These are phyloP conservation scores for Alopecurus myosuroides DNA, from an alignment of 176 grass and related monocot genomes.

Conservation along the genomic window DNA sequence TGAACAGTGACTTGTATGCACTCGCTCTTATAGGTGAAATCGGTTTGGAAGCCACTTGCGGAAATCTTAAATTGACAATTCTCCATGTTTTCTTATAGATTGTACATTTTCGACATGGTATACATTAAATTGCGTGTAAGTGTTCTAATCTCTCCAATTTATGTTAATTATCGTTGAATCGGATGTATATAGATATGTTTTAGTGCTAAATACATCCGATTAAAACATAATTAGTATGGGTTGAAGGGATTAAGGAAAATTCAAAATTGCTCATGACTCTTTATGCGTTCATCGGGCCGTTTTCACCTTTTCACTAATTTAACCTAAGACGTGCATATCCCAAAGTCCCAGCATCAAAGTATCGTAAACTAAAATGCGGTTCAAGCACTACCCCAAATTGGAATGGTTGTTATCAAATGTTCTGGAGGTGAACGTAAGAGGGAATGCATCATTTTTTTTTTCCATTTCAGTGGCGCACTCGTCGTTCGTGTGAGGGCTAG, in stretches of 20 bases:
- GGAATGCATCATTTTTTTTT: not conserved
- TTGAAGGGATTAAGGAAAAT: no score
- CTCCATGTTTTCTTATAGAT: not conserved
- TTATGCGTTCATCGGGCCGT: no score
- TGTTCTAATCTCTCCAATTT: no score
- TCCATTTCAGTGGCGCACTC: not conserved
- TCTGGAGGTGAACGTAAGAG: not conserved
- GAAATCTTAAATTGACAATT: not conserved
- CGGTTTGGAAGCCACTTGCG: not conserved
- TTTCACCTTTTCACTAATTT: no score
- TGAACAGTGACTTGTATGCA: not conserved
- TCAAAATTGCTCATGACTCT: no score
- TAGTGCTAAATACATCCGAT: no score
- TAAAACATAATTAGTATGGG: no score
- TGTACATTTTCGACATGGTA: not conserved
- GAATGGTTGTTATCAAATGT: not conserved
- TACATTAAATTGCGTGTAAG: not conserved
- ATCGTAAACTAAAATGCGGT: not conserved
- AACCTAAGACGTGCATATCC: no score
- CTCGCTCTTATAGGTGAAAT: not conserved
- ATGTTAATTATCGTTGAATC: no score
- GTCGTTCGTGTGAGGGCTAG: not conserved
- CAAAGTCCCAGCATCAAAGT: not conserved
- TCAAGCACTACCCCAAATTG: not conserved
- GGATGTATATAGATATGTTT: no score